Base-by-base conservation (phyloP, 768 basidiomycete genomes). In the Phlebiopsis gigantea region DNA sequence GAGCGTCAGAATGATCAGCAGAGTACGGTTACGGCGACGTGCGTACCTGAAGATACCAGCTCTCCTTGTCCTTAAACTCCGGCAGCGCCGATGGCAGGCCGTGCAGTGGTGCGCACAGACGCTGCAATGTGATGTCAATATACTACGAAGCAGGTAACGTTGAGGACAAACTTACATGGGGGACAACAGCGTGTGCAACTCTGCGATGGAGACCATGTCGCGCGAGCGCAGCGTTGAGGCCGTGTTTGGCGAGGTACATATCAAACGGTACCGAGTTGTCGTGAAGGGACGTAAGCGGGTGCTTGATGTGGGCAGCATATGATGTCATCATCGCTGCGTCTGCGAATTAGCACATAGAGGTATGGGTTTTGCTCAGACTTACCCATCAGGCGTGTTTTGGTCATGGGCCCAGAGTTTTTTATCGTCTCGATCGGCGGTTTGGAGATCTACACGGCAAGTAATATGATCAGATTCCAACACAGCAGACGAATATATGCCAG, bases 181-280 rank as follows among this genome's bases (percentile, higher is more conserved):
- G 74, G 25, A 77, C 61, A 26, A 78, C 71, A 59, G 57, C 75
- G 69, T 63, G 65, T 46, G 24, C 59, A 19, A 49, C 62, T 64
- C 61, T 71, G 46, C 56, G 46, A 48, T 53, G 66, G 41, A 64
- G 64, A 53, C 48, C 68, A 21, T 30, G 39, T 46, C 65, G 53
- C 60, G 63, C 41, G 45, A 66, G 34, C 62, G 65, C 28, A 3
- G 58, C 43, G 10, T 64, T 53, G 2, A 71, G 56, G 7, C 69
- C 66, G 49, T 68, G 63, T 39, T 64, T 59, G 34, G 63, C 65
- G 58, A 76, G 65, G 62, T 69, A 77, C 46, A 61, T 57, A 25
- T 58, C 53, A 57, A 79, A 79, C 2, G 71, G 60, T 41, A 61
- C 55, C 7, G 71, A 78, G 48, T 65, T 73, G 30, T 79, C 77